Base-by-base conservation (phyloP, 1,284 basidiomycete species). In the Hypsizygus ulmarius region DNA sequence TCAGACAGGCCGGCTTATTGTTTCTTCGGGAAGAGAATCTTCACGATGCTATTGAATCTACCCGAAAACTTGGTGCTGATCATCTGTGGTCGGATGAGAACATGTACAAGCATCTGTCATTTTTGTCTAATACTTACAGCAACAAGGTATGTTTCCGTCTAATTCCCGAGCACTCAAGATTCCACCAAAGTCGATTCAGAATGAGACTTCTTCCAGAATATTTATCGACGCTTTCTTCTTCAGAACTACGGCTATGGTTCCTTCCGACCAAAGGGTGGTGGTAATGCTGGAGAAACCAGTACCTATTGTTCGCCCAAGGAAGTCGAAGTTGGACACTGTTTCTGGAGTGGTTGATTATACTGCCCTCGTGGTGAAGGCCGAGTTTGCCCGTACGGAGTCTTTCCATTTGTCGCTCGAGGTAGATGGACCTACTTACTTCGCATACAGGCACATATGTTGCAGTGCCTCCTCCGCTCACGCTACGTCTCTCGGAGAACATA, bases 191-290 rank as follows among this genome's bases (percentile, higher is more conserved):
- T 25, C 14, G 30, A 15, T 43, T 19, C 18, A 36, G 34, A 43
- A 28, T 16, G 12, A 36, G 11, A 11, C 45, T 42, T 54, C 50
- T 43, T 45, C 49, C 33, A 35, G 50, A 33, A 45, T 43, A 46
- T 21, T 54, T 32, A 43, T 51, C 25, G 49, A 54, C 30, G 45
- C 52, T 16, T 51, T 54, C 33, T 53, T 53, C 48, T 54, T 54
- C 45, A 41, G 49, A 45, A 15, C 41, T 2, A 36, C 52, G 19
- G 42, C 52, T 39, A 54, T 54, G 52, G 46, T 46, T 46, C 52
- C 43, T 34, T 39, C 52, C 25, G 8, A 34, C 33, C 50, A 51
- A 34, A 51, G 35, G 25, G 32, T 45, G 36, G 29, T 49, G 15
- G 21, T 52, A 32, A 45, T 52, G 47, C 46, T 52, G 42, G 47